Percentiles rank a stretch among this genome's conserved stretches.
phyloP scores from a whole-genome alignment of 2,329 filamentous ascomycete species.

The Spiromastix sp. region DNA sequence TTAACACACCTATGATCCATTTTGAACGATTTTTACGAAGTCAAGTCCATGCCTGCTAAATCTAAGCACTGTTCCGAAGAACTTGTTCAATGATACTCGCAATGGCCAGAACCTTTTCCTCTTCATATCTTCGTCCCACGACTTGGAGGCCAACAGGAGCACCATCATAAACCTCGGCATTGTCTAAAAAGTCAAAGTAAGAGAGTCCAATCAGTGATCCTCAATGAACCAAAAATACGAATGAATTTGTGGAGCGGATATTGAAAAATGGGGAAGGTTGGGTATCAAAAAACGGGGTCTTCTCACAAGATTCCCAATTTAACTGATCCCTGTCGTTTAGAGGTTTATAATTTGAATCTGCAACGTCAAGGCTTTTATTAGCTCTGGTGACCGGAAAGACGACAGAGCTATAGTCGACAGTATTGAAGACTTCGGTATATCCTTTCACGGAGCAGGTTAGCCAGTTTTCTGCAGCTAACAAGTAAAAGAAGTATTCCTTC shows the following conservation, averaged over 20 bases:
- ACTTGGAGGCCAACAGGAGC: conserved; percentile 39
- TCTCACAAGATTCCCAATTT: conserved; percentile 40
- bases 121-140: conserved; percentile 37
- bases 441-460: conserved; percentile 15
- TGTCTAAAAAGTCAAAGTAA: conserved; percentile 28
- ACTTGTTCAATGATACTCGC: conserved; percentile 12
- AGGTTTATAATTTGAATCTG: conserved; percentile 23
- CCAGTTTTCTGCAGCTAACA: no score
- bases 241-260: no score
- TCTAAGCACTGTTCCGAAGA: neutral
- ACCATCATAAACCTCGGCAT: conserved; percentile 37
- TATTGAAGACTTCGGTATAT: conserved; percentile 39
- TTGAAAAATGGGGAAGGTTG: no score
- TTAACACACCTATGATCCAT: no score
- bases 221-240: neutral
- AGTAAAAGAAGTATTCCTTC: conserved; percentile 14
- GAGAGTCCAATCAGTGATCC: no score
- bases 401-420: conserved; percentile 46
- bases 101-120: conserved; percentile 40
- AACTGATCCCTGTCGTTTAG: conserved; percentile 31
- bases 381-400: conserved; percentile 46
- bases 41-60: no score
- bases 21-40: no score
- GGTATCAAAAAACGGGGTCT: conserved; percentile 4
- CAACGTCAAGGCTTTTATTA: conserved; percentile 39